Conservation (phyloP, 192 early-diverging fungal genomes). For the Entophlyctis luteolus region DNA sequence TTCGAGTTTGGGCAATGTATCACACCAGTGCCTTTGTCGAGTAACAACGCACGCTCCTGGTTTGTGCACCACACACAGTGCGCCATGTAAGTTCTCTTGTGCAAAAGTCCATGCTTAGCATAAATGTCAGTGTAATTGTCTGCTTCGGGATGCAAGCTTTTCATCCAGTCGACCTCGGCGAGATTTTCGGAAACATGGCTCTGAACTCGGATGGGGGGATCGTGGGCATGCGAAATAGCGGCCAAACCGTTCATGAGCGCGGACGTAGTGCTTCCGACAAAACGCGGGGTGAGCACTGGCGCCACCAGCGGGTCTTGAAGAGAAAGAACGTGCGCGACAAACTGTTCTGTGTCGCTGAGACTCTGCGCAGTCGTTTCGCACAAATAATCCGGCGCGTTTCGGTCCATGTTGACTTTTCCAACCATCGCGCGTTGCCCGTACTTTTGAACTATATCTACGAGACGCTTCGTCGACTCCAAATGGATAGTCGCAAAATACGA, state of each 20-base stretch:
- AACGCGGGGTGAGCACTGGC: conserved; percentile 90
- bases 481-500: conserved; percentile 93
- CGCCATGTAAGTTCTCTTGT: conserved; percentile 76
- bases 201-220: conserved; percentile 71
- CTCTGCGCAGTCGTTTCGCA: conserved; percentile 68
- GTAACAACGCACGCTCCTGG: conserved; percentile 65
- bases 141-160: conserved; percentile 67
- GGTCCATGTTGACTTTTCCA: conserved; percentile 97
- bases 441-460: conserved; percentile 66
- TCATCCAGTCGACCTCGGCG: conserved; percentile 72
- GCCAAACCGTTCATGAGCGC: conserved; percentile 67
- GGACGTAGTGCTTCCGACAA: conserved; percentile 78
- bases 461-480: conserved; percentile 62
- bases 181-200: conserved; percentile 87
- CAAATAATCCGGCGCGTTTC: conserved; percentile 75
- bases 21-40: conserved; percentile 64
- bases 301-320: conserved; percentile 25
- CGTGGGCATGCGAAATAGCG: conserved; percentile 64
- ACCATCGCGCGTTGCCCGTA: conserved; percentile 90
- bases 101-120: conserved; percentile 67
- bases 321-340: conserved; percentile 27
- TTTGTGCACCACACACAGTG: conserved; percentile 86
- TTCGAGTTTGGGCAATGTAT: conserved; percentile 93
- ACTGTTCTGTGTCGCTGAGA: conserved; percentile 58
- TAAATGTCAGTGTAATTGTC: conserved; percentile 75